A percentile compares a stretch with the other conserved stretches of the same genome.
Evolutionary conservation across 1,139 yeast genomes (phyloP).

Genomic region (Pichia sorboxylosa): DNA sequence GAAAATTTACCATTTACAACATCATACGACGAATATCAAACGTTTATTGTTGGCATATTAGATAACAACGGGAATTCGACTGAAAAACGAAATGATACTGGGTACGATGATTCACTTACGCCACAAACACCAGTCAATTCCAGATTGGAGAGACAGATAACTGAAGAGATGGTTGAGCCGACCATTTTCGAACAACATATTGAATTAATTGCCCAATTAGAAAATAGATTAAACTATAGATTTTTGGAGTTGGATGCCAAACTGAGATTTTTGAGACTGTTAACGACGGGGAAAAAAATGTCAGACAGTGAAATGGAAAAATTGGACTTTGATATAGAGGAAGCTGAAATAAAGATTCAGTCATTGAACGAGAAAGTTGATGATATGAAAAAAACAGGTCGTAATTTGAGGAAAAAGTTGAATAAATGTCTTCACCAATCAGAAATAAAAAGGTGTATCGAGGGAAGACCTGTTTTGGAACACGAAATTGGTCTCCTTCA

Average conservation of each 20-base stretch:
- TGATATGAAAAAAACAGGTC: constrained; percentile 7
- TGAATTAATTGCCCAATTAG: constrained; percentile 7
- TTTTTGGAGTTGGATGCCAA: constrained; percentile 60
- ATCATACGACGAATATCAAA: too few species aligned
- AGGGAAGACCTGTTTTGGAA: constrained; percentile 10
- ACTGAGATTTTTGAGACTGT: constrained; percentile 41
- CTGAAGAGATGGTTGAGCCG: constrained; percentile 1
- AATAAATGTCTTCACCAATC: constrained; percentile 11
- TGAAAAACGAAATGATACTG: too few species aligned
- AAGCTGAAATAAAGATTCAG: constrained; percentile 1
- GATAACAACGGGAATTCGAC: too few species aligned
- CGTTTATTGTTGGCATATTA: too few species aligned
- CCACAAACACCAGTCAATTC: constrained; percentile 3
- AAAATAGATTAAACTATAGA: constrained; percentile 38
- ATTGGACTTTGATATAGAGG: constrained; percentile 4
- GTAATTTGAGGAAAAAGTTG: constrained; percentile 10
- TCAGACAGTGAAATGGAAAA: constrained; percentile 21
- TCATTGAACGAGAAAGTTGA: constrained; percentile 4
- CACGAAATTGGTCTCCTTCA: constrained; percentile 9
- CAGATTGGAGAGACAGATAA: background rate
- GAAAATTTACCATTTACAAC: too few species aligned
- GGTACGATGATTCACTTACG: too few species aligned
- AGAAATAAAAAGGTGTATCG: constrained; percentile 12
- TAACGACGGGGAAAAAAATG: constrained; percentile 27
- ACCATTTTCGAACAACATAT: constrained; percentile 2